phyloP scores from a whole-genome alignment of 2,329 filamentous ascomycete genomes.

The Bretziella fagacearum region DNA sequence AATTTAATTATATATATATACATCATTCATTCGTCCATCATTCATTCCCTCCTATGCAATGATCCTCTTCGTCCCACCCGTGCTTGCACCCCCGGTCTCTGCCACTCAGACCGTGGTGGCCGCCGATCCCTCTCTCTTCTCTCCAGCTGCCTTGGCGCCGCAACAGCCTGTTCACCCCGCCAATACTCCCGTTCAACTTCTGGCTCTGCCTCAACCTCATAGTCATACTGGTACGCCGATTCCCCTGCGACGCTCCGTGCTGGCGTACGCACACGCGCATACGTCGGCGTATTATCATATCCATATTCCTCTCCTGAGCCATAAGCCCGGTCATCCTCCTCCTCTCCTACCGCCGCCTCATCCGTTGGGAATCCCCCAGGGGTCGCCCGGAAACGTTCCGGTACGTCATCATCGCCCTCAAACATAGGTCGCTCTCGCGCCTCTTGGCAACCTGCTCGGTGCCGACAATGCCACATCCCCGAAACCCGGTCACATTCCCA shows the following conservation, averaged over 20 bases:
- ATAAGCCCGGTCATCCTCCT: neutral
- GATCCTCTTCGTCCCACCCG: neutral
- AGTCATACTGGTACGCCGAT: neutral
- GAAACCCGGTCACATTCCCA: conserved; percentile 18
- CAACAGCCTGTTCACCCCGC: neutral
- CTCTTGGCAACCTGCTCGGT: conserved; percentile 3
- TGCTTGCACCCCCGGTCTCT: neutral
- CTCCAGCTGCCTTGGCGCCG: neutral
- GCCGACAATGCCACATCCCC: conserved; percentile 4
- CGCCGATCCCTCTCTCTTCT: neutral
- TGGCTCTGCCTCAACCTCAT: neutral
- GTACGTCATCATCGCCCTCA: neutral
- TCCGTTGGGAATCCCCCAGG: no score
- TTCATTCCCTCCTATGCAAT: neutral
- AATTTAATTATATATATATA: neutral
- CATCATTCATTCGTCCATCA: neutral
- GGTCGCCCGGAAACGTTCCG: neutral
- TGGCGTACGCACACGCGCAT: neutral
- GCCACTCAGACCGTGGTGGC: neutral
- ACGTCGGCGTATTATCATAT: neutral
- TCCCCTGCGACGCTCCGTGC: neutral
- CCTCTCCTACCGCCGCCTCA: neutral
- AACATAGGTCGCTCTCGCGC: neutral
- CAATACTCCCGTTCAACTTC: no score
- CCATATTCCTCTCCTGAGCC: neutral